Base-by-base conservation (phyloP, 129 eudicot genomes). In the Flaveria brownii region DNA sequence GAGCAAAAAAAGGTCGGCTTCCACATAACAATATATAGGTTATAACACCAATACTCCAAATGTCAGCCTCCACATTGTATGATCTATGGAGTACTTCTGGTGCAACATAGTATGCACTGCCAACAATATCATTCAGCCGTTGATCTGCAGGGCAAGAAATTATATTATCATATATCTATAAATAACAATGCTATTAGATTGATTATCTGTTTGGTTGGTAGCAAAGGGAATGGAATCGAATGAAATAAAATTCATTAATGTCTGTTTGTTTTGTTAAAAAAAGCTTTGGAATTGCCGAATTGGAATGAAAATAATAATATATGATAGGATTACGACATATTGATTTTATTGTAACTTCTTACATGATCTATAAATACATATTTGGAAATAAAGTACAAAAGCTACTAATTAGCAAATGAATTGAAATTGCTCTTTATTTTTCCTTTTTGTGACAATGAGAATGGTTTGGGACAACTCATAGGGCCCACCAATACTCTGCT, bases 31-130 rank as follows among this genome's bases (percentile, higher is more conserved):
- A 83, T 41, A 88, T 88, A 71, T 91, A 91, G 51, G 97, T 88
- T 76, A 91, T 91, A 56, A 91, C 95, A 42, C 97, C 97, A 11
- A 94, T 84, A 77, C 99, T 95, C 99, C 99, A 95, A 46, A 95
- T 87, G 83, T 95, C 99, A 18, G 94, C 97, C 81, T 95, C 99
- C 47, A 80, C 81, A 65, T 86, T 88, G 80, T 95, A 95, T 61
- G 97, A 95, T 82, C 96, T 84, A 74, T 91, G 97, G 66, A 95
- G 97, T 70, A 95, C 99, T 88, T 95, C 99, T 9, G 99, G 99
- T 46, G 99, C 97, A 64, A 95, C 99, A 79, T 95, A 95, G 80
- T 95, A 95, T 57, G 99, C 97, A 79, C 99, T 95, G 61, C 99
- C 99, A 73, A 95, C 99, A 59, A 95, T 90, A 77, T 95, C 99